Evolutionary conservation across 371 early-diverging fungal species (phyloP).

Genomic region (Smittium culicis): DNA sequence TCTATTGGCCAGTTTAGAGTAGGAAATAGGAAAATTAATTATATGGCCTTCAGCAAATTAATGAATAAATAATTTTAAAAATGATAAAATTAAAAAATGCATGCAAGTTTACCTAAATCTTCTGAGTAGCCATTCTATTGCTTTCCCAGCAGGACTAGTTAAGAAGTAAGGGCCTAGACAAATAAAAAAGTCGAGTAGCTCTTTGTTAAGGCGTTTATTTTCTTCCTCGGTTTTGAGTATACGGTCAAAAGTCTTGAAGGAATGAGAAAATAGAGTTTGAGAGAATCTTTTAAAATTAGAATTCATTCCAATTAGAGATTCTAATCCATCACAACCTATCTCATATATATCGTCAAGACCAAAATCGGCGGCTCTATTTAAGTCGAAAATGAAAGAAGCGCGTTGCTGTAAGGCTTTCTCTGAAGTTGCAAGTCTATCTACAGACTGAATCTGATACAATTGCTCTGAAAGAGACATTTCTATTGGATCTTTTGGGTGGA

Average conservation of each 20-base stretch:
- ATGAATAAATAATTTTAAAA: not conserved
- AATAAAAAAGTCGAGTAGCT: conserved; percentile 54
- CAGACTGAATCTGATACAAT: conserved; percentile 47
- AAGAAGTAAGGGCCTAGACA: conserved; percentile 72
- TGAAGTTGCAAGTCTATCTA: conserved; percentile 39
- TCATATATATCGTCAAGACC: conserved; percentile 75
- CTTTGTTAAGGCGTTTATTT: conserved; percentile 61
- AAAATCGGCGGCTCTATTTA: conserved; percentile 73
- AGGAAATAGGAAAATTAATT: no score
- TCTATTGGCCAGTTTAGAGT: no score
- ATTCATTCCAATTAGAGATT: conserved; percentile 52
- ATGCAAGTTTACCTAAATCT: conserved; percentile 39
- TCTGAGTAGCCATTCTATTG: conserved; percentile 83
- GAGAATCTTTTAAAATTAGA: conserved; percentile 51
- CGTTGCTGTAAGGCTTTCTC: conserved; percentile 35
- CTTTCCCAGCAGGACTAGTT: conserved; percentile 65
- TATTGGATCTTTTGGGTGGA: no score
- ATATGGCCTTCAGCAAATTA: no score
- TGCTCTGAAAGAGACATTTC: conserved; percentile 47
- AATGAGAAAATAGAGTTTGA: conserved; percentile 63
- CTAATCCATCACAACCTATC: conserved; percentile 66
- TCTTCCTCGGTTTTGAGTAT: conserved; percentile 62
- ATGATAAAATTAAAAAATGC: not conserved
- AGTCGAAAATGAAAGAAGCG: conserved; percentile 68
- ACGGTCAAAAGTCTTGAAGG: conserved; percentile 64